phyloP scores from a whole-genome alignment of 768 basidiomycete species.

The Trametes villosa region DNA sequence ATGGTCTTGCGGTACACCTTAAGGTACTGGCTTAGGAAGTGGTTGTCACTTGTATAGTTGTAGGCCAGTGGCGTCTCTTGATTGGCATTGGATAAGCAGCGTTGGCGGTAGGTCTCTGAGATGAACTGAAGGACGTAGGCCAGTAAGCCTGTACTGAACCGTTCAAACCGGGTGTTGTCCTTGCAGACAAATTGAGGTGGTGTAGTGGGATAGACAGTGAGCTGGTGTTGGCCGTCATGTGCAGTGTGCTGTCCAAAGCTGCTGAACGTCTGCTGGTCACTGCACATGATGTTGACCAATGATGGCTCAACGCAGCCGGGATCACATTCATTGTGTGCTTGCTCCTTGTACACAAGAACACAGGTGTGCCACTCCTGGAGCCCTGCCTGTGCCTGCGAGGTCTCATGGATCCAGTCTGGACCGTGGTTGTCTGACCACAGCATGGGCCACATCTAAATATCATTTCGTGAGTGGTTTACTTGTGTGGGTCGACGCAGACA shows the following conservation, averaged over 20 bases:
- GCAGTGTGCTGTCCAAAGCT: slow-evolving; percentile 6
- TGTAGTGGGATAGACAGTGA: neutral
- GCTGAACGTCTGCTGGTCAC: neutral
- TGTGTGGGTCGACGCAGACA: neutral
- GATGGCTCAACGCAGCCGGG: too few relatives aligned
- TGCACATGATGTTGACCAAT: neutral
- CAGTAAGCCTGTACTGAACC: neutral
- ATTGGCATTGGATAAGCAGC: neutral
- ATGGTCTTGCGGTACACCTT: slow-evolving; percentile 1
- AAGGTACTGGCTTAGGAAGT: neutral
- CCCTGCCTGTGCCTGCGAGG: neutral
- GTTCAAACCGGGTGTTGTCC: neutral
- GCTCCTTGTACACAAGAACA: too few relatives aligned
- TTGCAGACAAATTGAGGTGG: neutral
- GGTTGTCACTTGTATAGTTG: slow-evolving; percentile 1
- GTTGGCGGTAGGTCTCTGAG: too few relatives aligned
- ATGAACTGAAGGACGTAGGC: neutral
- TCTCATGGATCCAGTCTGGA: neutral
- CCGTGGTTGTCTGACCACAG: neutral
- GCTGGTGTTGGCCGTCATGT: neutral
- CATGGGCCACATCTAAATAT: neutral
- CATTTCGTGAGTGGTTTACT: too few relatives aligned
- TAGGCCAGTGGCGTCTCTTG: neutral
- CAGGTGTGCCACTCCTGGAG: neutral
- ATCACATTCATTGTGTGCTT: too few relatives aligned